Conservation (phyloP, 2,329 filamentous ascomycete species). For the Penicillium sp. region DNA sequence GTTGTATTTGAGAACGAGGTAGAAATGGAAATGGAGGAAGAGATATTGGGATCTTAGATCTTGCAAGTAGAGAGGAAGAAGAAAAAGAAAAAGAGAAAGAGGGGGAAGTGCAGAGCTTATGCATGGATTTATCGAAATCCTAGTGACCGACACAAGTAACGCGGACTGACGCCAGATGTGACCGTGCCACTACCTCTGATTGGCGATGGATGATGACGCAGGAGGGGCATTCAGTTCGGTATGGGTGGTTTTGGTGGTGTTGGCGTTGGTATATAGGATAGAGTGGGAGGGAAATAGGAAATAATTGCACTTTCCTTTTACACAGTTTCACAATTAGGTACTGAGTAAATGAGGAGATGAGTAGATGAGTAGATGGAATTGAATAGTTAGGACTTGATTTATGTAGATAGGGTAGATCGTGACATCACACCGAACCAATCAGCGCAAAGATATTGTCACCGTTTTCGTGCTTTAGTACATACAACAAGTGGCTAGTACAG, state of each 20-base stretch:
- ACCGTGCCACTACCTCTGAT: too few relatives aligned
- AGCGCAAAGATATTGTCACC: slow-evolving; percentile 17
- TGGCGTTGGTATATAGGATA: too few relatives aligned
- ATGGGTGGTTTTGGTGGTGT: too few relatives aligned
- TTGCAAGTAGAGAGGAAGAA: not conserved
- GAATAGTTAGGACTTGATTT: not conserved
- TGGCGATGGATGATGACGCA: slow-evolving; percentile 13
- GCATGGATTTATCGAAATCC: slow-evolving; percentile 13
- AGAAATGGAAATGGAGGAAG: not conserved
- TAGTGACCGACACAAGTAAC: slow-evolving; percentile 26
- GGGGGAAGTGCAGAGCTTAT: too few relatives aligned
- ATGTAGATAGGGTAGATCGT: slow-evolving; percentile 7
- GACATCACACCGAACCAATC: slow-evolving; percentile 28
- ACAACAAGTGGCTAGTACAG: too few relatives aligned
- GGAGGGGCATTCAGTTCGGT: too few relatives aligned
- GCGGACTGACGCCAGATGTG: not conserved
- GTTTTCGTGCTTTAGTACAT: too few relatives aligned
- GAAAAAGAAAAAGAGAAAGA: not conserved
- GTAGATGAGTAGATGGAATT: not conserved
- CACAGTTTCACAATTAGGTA: too few relatives aligned
- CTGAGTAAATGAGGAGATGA: too few relatives aligned
- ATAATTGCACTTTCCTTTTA: too few relatives aligned
- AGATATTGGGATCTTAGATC: not conserved
- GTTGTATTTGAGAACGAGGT: too few relatives aligned
- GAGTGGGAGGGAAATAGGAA: too few relatives aligned